Percentiles rank a stretch among this genome's conserved stretches.
Conservation (phyloP, 768 basidiomycete genomes). For the Termitomyces sp. region DNA sequence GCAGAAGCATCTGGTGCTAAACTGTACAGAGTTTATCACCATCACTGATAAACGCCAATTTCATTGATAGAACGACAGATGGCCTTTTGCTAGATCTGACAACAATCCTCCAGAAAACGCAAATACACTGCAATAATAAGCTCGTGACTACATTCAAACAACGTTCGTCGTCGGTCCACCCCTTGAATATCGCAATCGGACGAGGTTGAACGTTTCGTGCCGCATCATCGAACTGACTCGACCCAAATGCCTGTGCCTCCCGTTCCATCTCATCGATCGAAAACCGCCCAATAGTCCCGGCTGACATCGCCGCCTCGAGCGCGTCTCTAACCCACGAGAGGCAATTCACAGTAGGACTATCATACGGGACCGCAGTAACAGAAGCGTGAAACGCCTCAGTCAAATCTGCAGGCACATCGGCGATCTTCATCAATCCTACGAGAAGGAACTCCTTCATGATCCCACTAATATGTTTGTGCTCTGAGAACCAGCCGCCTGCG, state of each 20-base stretch:
- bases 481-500: background rate
- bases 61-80: background rate
- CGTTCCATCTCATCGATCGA: background rate
- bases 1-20: background rate
- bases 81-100: background rate
- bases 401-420: background rate
- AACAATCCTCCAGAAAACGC: background rate
- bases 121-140: background rate
- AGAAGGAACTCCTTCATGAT: constrained; percentile 2
- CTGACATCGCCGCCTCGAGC: background rate
- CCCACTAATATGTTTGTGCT: background rate
- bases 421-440: background rate
- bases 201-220: constrained; percentile 1
- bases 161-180: background rate
- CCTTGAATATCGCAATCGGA: background rate
- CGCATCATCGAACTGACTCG: background rate
- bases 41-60: background rate
- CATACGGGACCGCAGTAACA: background rate
- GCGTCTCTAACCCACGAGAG: background rate
- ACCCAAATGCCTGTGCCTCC: background rate
- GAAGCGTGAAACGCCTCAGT: background rate
- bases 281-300: background rate
- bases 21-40: background rate
- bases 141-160: no score
- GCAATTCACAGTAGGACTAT: background rate